phyloP scores from a whole-genome alignment of 1,284 basidiomycete genomes.

The Erythrobasidium hasegawianum region DNA sequence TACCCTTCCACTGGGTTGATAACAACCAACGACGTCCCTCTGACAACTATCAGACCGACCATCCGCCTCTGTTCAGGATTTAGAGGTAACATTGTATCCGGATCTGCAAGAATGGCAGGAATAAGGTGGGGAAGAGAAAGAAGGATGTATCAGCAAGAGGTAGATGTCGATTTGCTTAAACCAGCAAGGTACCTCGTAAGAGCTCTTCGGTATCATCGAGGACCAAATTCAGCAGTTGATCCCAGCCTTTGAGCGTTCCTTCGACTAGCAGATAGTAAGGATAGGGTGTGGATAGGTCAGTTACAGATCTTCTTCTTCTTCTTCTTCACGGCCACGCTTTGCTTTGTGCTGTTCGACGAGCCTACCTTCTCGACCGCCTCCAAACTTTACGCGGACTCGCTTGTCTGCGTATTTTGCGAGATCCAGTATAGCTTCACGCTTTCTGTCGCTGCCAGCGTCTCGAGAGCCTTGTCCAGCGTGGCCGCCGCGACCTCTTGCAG shows the following conservation, averaged over 20 bases:
- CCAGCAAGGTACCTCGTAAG: conserved; percentile 57
- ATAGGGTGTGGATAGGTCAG: background rate
- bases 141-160: too few species aligned
- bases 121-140: background rate
- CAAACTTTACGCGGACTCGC: conserved; percentile 90
- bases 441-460: conserved; percentile 65
- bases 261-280: conserved; percentile 60
- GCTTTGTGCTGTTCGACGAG: conserved; percentile 15
- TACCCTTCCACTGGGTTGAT: conserved; percentile 90
- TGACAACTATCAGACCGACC: conserved; percentile 78
- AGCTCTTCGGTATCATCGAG: conserved; percentile 82
- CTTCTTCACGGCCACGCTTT: background rate
- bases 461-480: conserved; percentile 32
- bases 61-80: conserved; percentile 56
- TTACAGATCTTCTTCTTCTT: background rate
- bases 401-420: conserved; percentile 75
- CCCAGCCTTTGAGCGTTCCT: conserved; percentile 89
- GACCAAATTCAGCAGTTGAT: conserved; percentile 93
- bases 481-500: conserved; percentile 39
- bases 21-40: conserved; percentile 87
- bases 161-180: background rate
- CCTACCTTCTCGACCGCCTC: conserved; percentile 88
- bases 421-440: conserved; percentile 92
- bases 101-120: conserved; percentile 37
- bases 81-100: conserved; percentile 36